Evolutionary conservation across 768 basidiomycete species (phyloP), one percentile per base, ranked within the genome.

Genomic region (Panus rudis): DNA sequence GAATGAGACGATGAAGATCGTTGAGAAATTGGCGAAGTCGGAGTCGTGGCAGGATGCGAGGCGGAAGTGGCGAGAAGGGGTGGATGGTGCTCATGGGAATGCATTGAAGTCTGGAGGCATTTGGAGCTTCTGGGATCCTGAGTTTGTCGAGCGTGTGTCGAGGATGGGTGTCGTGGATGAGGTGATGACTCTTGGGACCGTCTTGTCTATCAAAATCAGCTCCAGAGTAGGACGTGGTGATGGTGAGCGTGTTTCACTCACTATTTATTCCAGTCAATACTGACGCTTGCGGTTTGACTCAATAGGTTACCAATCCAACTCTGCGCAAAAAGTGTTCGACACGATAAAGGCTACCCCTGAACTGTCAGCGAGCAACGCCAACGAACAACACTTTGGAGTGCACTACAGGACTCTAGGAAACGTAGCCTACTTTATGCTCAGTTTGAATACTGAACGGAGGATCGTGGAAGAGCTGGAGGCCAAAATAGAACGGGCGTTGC

Each of bases 381-480:
- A n/a, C 2, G 73, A 78, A 26, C 69, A 68, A 14, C 67, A 76
- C 4, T 82, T 82, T 62, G 72, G 75, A 27, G 74, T 97, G 17
- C 86, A 98, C 59, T 92, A 75, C 50, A 74, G 94, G 45, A 92
- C 94, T 0, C 65, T 98, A 27, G 94, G 94, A 0, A 80, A 92
- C 56, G 81, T 92, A 7, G 84, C 84, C n/a, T 94, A 94, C 60
- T 87, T 92, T 58, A 93, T 94, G 76, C 81, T 79, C 5, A 91
- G 87, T 61, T 69, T 93, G 30, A 92, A 91, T 57, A 92, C 86
- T 6, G 82, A 90, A 54, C 70, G 78, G 42, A 75, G 70, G 50
- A 76, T 90, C 38, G 6, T 35, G 33, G 16, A 35, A n/a, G n/a
- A n/a, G n/a, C n/a, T n/a, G n/a, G n/a, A n/a, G n/a, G n/a, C n/a